These are phyloP conservation scores for Apiotrichum veenhuisii DNA, from an alignment of 1,284 basidiomycete genomes.

Conservation along the genomic window DNA sequence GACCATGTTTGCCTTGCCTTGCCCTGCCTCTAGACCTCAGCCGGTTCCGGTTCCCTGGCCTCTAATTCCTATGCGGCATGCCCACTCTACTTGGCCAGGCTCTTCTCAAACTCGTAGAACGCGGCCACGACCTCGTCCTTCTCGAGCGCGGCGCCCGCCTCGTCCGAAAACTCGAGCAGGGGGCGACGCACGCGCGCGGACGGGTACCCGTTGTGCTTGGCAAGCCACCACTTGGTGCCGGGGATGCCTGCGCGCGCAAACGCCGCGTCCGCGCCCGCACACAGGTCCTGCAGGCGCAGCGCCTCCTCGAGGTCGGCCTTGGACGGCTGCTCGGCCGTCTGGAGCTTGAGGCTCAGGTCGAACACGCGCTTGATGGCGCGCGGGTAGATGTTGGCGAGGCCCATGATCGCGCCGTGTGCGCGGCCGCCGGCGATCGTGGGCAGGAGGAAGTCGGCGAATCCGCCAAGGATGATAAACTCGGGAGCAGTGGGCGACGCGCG, in stretches of 20 bases:
- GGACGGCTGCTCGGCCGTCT: conserved; percentile 54
- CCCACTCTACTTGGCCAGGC: conserved; percentile 46
- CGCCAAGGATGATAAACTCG: conserved; percentile 70
- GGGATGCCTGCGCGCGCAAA: conserved; percentile 73
- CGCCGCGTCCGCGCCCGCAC: conserved; percentile 73
- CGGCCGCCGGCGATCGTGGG: conserved; percentile 58
- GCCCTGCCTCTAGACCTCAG: too few species aligned
- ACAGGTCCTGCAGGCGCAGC: conserved; percentile 69
- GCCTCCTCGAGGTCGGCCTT: conserved; percentile 63
- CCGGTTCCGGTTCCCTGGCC: too few species aligned
- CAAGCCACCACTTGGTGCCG: conserved; percentile 74
- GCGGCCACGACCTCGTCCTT: conserved; percentile 65
- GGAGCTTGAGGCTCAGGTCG: conserved; percentile 55
- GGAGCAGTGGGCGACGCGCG: conserved; percentile 54
- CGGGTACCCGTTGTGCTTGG: conserved; percentile 64
- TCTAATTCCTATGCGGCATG: neutral
- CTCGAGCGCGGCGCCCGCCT: conserved; percentile 61
- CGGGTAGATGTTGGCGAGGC: conserved; percentile 72
- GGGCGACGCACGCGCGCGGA: conserved; percentile 65
- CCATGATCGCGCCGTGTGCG: conserved; percentile 75
- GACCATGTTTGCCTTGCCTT: too few species aligned
- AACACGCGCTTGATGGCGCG: conserved; percentile 62
- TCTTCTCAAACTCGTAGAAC: conserved; percentile 63
- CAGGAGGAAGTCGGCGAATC: conserved; percentile 71
- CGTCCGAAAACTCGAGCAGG: conserved; percentile 63